Evolutionary conservation across 2,329 filamentous ascomycete species (phyloP).

Genomic region (Lachnellula hyalina): DNA sequence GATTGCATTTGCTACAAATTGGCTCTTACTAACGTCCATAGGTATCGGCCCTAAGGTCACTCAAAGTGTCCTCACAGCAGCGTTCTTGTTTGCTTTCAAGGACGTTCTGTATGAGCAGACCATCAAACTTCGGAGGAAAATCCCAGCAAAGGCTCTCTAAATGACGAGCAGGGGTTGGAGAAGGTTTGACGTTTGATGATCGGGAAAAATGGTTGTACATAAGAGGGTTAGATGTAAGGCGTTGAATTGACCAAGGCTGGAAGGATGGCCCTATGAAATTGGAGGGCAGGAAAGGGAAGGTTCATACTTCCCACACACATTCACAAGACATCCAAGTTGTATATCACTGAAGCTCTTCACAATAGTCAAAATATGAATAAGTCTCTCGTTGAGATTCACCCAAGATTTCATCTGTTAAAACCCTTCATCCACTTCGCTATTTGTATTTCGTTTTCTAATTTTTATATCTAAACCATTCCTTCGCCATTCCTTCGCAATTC

Average conservation of each 20-base stretch:
- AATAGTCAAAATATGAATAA: background rate
- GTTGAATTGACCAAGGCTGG: background rate
- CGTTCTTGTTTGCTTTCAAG: conserved; percentile 97
- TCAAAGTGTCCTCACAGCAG: conserved; percentile 93
- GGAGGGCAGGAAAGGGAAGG: background rate
- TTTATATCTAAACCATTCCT: background rate
- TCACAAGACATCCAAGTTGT: background rate
- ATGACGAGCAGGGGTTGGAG: background rate
- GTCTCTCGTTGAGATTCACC: background rate
- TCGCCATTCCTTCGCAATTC: conserved; percentile 9
- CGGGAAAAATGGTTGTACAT: background rate
- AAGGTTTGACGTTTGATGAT: conserved; percentile 5
- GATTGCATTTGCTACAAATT: background rate
- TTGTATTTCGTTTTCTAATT: background rate
- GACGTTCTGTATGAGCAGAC: conserved; percentile 88
- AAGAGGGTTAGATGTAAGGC: background rate
- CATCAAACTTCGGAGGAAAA: conserved; percentile 52
- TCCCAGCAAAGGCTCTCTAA: conserved; percentile 21
- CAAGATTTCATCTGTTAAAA: background rate
- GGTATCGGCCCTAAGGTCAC: conserved; percentile 95
- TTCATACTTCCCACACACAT: background rate
- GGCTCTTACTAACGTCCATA: conserved; percentile 34
- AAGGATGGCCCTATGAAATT: background rate
- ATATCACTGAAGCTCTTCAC: background rate
- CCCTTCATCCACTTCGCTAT: background rate